A percentile compares a stretch with the other conserved stretches of the same genome.
Evolutionary conservation across 2,329 filamentous ascomycete genomes (phyloP).

Genomic region (Exutisphaerella laricina): DNA sequence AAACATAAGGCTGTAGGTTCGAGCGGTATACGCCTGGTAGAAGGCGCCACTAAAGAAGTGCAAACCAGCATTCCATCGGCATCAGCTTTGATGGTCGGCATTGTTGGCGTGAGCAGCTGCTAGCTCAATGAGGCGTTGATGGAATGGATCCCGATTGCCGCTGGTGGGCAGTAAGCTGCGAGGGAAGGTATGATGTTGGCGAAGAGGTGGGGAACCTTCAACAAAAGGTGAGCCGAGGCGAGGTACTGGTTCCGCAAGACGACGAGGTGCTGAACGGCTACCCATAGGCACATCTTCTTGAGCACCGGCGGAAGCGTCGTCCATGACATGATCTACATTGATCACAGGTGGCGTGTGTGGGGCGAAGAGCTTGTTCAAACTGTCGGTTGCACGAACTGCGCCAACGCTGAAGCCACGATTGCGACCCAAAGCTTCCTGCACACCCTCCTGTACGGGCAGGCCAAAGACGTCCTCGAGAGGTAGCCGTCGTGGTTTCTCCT

Average conservation of each 20-base stretch:
- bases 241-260: conserved; percentile 37
- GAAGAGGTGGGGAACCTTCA: conserved; percentile 32
- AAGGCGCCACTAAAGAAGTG: too few relatives aligned
- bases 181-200: conserved; percentile 44
- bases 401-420: conserved; percentile 58
- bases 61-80: conserved; percentile 6
- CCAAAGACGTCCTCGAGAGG: conserved; percentile 44
- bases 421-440: conserved; percentile 51
- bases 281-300: conserved; percentile 19
- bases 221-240: conserved; percentile 46
- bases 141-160: conserved; percentile 29
- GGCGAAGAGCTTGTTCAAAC: conserved; percentile 51
- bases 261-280: conserved; percentile 31
- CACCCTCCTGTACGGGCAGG: conserved; percentile 47
- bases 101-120: conserved; percentile 20
- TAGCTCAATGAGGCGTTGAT: conserved; percentile 29
- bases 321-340: conserved; percentile 27
- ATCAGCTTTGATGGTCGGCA: neutral
- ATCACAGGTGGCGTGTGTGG: conserved; percentile 40
- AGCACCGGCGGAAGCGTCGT: conserved; percentile 23
- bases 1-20: conserved; percentile 9
- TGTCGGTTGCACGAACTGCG: conserved; percentile 48
- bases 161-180: conserved; percentile 32
- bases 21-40: too few relatives aligned
- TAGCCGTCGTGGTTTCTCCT: conserved; percentile 43